Evolutionary conservation across 352 stramenopile genomes (phyloP).

Genomic region (Phytophthora citrophthora): DNA sequence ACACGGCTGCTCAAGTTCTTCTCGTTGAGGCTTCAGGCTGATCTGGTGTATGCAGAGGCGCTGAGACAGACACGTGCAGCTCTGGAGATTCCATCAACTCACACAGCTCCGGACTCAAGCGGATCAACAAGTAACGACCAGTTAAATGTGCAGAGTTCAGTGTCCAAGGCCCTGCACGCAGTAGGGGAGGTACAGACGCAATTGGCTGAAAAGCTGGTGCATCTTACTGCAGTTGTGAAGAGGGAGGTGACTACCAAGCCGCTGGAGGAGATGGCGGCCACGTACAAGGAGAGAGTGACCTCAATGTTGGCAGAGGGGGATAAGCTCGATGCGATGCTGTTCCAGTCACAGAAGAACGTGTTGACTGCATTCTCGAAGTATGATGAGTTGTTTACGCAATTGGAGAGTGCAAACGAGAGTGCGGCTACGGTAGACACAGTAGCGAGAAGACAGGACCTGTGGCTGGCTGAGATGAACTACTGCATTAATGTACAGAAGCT

Average conservation of each 20-base stretch:
- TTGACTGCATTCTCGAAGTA: conserved; percentile 65
- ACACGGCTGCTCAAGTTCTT: conserved; percentile 74
- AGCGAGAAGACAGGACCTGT: conserved; percentile 52
- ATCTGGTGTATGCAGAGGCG: conserved; percentile 79
- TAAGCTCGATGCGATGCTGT: conserved; percentile 58
- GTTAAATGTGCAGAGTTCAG: conserved; percentile 55
- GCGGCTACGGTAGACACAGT: conserved; percentile 1
- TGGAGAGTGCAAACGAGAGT: conserved; percentile 46
- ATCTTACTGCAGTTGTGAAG: conserved; percentile 76
- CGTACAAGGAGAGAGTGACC: conserved; percentile 61
- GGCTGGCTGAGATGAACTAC: conserved; percentile 80
- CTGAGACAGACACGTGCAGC: conserved; percentile 64
- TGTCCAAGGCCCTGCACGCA: conserved; percentile 63
- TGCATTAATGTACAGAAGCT: conserved; percentile 77
- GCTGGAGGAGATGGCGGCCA: conserved; percentile 78
- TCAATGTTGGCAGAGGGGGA: conserved; percentile 64
- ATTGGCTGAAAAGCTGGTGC: conserved; percentile 76
- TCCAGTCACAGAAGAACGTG: conserved; percentile 62
- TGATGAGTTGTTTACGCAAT: conserved; percentile 62
- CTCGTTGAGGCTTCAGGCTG: conserved; percentile 63
- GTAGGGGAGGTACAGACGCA: conserved; percentile 80
- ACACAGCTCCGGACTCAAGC: conserved; percentile 1
- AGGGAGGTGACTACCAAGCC: conserved; percentile 69
- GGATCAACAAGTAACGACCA: conserved; percentile 11
- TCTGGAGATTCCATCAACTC: conserved; percentile 46